Evolutionary conservation across 495 filamentous ascomycete species (phyloP), one percentile per base, ranked within the genome.

Genomic region (Penicillium taxi): DNA sequence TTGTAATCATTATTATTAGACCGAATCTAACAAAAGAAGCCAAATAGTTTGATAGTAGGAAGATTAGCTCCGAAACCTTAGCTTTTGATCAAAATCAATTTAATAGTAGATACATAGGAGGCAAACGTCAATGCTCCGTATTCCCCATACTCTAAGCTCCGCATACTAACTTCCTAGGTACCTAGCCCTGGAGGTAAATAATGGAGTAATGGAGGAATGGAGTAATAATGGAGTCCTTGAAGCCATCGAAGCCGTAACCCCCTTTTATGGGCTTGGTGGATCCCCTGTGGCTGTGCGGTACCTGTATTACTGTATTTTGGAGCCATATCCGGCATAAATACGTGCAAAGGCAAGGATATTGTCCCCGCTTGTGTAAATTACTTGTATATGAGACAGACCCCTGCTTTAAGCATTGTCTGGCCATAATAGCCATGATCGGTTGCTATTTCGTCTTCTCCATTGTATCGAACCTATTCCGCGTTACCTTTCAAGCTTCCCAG

Each of bases 231-330:
- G 15, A 28, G 19, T 35, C 34, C 26, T 38, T 38, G 35, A 19
- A 32, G 23, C 34, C 16, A 11, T 14, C 6, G 13, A 7, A 15
- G 6, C 4, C 31, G 24, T 34, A 42, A 31, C 42, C 52, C 42
- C 52, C 53, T 45, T 56, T 48, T 38, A 45, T 41, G 35, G 32
- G 29, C 23, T 21, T 47, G 41, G 48, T 26, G 32, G 24, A 24
- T 29, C 15, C 26, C 30, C 12, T 44, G 52, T 53, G 53, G 53
- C 48, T 48, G 52, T 55, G 53, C 47, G 15, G 53, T 53, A 46
- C 26, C 14, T 0, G 34, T 41, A 56, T 47, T 41, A 53, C 49
- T 11, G 16, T n/a, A 1, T 19, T 25, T 37, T 5, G 18, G 23
- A 25, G 14, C 30, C 14, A 26, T n/a, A 27, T 32, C 16, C 17